A percentile compares a stretch with the other conserved stretches of the same genome.
Evolutionary conservation across 2,329 filamentous ascomycete genomes (phyloP).

Genomic region (Alternaria viburni): DNA sequence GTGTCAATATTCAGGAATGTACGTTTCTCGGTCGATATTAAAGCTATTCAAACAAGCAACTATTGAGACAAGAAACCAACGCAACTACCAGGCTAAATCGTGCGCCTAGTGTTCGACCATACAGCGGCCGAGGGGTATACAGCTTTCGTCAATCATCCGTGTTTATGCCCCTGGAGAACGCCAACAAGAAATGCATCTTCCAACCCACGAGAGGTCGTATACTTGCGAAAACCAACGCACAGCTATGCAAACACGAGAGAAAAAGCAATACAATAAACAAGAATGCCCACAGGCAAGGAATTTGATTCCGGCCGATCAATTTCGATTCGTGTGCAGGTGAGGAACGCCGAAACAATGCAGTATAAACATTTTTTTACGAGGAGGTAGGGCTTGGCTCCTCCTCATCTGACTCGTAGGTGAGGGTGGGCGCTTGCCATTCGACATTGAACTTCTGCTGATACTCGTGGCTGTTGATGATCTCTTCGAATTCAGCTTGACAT

Average conservation of each 20-base stretch:
- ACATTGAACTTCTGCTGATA: conserved; percentile 19
- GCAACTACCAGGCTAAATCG: background rate
- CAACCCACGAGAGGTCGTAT: background rate
- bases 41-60: background rate
- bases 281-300: background rate
- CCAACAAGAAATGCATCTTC: conserved; percentile 2
- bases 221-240: background rate
- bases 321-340: background rate
- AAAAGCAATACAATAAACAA: background rate
- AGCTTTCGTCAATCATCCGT: conserved; percentile 4
- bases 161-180: background rate
- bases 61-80: background rate
- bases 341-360: conserved; percentile 6
- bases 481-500: conserved; percentile 18
- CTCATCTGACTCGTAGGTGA: conserved; percentile 35
- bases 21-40: background rate
- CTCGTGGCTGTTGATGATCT: conserved; percentile 10
- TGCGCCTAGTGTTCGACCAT: background rate
- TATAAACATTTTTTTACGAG: background rate
- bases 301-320: background rate
- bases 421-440: conserved; percentile 19
- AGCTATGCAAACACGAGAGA: background rate
- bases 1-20: background rate
- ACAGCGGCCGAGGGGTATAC: conserved; percentile 1
- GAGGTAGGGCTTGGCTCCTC: conserved; percentile 25